Base-by-base conservation (phyloP, 2,329 filamentous ascomycete genomes). In the Trichoderma pleuroti region DNA sequence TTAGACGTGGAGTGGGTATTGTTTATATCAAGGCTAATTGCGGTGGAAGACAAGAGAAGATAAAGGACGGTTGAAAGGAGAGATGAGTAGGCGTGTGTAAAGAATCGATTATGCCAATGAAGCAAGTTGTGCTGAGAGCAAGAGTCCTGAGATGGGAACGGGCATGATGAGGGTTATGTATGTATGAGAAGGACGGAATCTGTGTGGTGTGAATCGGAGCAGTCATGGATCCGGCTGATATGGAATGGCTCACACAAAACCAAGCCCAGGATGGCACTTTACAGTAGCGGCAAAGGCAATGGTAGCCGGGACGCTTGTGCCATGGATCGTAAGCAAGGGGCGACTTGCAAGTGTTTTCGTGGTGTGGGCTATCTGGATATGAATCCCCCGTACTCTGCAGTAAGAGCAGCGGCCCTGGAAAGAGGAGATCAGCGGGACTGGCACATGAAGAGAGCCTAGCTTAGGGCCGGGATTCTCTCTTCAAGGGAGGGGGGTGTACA, bases 141-240 rank as follows among this genome's bases (percentile, higher is more conserved):
- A 59, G 52, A 59, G 28, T 54, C 32, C 42, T 61, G 57, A 42
- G 63, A 64, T 69, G 59, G 49, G 46, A 61, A 70, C 71, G 60
- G 74, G 74, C 72, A 63, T 69, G 66, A 24, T 66, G 73, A 72
- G 67, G 72, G 68, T 74, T 74, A 77, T 75, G 75, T 74, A 76
- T 75, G 75, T 75, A 75, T 76, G 66, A 70, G 59, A 46, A 49
- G 70, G 64, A 60, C 30, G 68, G 70, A 49, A 52, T 18, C n/a
- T 63, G 70, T 49, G 65, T 63, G 59, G 70, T 68, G 57, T 71
- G 49, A 63, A 56, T 69, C 65, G 70, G 70, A 36, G 59, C 57
- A 54, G 59, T 68, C 60, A 52, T 54, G 60, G 49, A 59, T 42
- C 70, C 70, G 70, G 64, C 49, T 69, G 70, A 69, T 71, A 69